Evolutionary conservation across 257 asterid species (phyloP), one percentile per base, ranked within the genome.

Genomic region (Striga asiatica): DNA sequence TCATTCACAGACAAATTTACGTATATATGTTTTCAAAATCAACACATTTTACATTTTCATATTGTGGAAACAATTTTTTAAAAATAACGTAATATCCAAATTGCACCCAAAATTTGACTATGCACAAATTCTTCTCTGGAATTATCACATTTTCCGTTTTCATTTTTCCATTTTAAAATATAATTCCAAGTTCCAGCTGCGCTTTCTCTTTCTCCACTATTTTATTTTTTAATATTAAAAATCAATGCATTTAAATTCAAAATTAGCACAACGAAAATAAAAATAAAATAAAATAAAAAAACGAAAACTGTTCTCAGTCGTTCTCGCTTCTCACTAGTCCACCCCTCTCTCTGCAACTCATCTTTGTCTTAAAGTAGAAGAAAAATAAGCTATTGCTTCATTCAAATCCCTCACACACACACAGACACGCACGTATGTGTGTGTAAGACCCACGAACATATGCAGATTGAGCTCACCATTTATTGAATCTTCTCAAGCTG

Each of bases 361-460:
- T 71, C 66, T 74, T 72, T 81, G 78, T 71, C 87, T 75, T 77
- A 56, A 66, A 79, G 79, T 51, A 74, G 81, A 77, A 70, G 85
- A 55, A 68, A 72, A 56, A 54, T 23, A 69, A 60, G 73, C 32
- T 53, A 47, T 34, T 50, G 45, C 72, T 46, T 56, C 65, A 10
- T 17, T 54, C 64, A 31, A 58, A 41, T 58, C 60, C 3, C 13
- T n/a, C n/a, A n/a, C n/a, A n/a, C 73, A 23, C 61, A 45, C 69
- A 31, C 54, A 57, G 37, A 56, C 52, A 25, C 68, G 32, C 62
- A 65, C 71, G 63, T 60, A 72, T 46, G 18, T 23, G 67, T 61
- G 71, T 65, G 66, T 47, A 66, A 39, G 46, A n/a, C n/a, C n/a
- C n/a, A n/a, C n/a, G n/a, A 56, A 22, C 43, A 59, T 28, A 51